Conservation (phyloP, 75 land plant species). For the Pinus taeda region DNA sequence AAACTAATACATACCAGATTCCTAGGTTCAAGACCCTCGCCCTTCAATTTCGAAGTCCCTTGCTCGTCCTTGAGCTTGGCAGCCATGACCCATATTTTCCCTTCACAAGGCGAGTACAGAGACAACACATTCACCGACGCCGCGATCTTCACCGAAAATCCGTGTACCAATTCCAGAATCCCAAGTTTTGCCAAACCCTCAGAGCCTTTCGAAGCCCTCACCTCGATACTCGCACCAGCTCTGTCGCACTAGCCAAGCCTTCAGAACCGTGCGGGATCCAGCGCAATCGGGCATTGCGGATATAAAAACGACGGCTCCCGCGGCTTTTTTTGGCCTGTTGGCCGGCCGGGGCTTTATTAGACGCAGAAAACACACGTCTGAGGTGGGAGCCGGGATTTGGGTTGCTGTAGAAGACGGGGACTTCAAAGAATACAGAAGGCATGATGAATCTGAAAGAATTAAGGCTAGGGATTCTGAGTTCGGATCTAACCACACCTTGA, state of each 20-base stretch:
- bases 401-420: constrained; percentile 4
- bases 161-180: no score
- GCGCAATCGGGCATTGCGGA: constrained; percentile 18
- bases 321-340: constrained; percentile 2
- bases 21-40: no score
- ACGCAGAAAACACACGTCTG: constrained; percentile 18
- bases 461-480: constrained; percentile 38
- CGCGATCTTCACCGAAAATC: no score
- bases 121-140: no score
- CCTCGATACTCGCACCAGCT: no score
- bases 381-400: constrained; percentile 17
- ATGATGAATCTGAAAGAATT: constrained; percentile 36
- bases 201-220: no score
- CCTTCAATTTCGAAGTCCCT: no score
- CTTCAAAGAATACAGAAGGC: constrained; percentile 36
- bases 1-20: no score
- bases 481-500: constrained; percentile 36
- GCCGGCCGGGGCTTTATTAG: constrained; percentile 9
- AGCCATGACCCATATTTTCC: no score
- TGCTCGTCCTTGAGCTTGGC: no score
- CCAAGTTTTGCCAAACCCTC: no score
- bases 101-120: no score
- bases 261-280: constrained; percentile 19
- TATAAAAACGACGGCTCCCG: constrained; percentile 19
- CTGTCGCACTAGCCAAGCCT: constrained; percentile 23